phyloP scores from a whole-genome alignment of 163 green algal species.

The Chloroidium sp. region DNA sequence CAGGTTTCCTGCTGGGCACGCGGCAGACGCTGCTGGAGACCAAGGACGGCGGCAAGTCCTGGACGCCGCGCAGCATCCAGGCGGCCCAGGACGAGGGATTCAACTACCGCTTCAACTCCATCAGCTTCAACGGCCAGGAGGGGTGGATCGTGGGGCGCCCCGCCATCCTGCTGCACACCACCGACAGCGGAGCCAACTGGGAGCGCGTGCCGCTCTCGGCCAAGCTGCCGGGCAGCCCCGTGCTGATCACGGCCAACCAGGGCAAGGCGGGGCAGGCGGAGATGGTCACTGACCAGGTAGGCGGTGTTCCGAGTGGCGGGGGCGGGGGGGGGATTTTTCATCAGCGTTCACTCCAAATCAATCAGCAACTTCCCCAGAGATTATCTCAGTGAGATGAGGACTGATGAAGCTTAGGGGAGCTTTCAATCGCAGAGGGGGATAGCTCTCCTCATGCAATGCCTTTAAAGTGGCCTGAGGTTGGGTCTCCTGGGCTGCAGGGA shows the following conservation, averaged over 20 bases:
- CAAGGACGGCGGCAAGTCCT: slow-evolving; percentile 89
- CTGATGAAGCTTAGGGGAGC: too few relatives aligned
- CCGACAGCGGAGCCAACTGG: slow-evolving; percentile 86
- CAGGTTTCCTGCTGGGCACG: slow-evolving; percentile 92
- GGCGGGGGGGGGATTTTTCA: too few relatives aligned
- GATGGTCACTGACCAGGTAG: slow-evolving; percentile 89
- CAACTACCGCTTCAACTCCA: slow-evolving; percentile 75
- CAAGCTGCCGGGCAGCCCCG: slow-evolving; percentile 83
- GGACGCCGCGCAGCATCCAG: slow-evolving; percentile 63
- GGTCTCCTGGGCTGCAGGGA: slow-evolving; percentile 38
- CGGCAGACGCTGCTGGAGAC: slow-evolving; percentile 96
- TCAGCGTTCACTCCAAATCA: too few relatives aligned
- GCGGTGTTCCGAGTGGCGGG: not conserved
- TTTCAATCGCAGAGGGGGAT: not conserved
- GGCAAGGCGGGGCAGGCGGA: slow-evolving; percentile 71
- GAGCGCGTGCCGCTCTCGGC: slow-evolving; percentile 85
- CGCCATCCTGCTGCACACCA: slow-evolving; percentile 94
- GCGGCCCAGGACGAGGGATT: slow-evolving; percentile 75
- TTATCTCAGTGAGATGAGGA: too few relatives aligned
- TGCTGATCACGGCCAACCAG: slow-evolving; percentile 69
- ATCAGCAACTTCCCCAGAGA: too few relatives aligned
- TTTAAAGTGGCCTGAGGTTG: not conserved
- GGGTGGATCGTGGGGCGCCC: slow-evolving; percentile 99
- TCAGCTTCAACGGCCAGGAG: slow-evolving; percentile 87
- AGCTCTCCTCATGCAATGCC: not conserved